Evolutionary conservation across 108 stramenopile species (phyloP).

Genomic region (Skeletonema tropicum): DNA sequence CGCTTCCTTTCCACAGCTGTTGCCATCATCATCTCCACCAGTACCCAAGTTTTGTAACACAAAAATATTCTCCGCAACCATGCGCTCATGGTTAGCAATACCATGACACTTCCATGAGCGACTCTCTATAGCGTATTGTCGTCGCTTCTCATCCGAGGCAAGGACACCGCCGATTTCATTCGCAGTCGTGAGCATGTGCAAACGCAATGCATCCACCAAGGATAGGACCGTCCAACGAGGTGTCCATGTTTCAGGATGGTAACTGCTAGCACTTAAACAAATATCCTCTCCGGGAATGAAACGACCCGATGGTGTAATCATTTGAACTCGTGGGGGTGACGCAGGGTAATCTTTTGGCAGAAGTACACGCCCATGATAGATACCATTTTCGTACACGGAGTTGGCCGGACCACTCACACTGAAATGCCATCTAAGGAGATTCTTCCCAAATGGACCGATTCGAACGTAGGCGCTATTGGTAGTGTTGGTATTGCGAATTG

Average conservation of each 20-base stretch:
- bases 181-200: constrained; percentile 83
- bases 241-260: constrained; percentile 92
- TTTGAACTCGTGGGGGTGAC: constrained; percentile 82
- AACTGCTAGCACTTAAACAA: constrained; percentile 84
- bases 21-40: neutral
- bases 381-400: constrained; percentile 71
- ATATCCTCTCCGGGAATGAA: constrained; percentile 74
- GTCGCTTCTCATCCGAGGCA: constrained; percentile 44
- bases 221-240: constrained; percentile 80
- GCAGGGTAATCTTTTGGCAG: constrained; percentile 87
- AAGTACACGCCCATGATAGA: constrained; percentile 87
- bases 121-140: constrained; percentile 56
- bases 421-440: constrained; percentile 90
- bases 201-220: constrained; percentile 69
- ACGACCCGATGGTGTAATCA: constrained; percentile 87
- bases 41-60: neutral
- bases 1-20: neutral
- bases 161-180: constrained; percentile 84
- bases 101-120: constrained; percentile 56
- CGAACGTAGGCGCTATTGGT: constrained; percentile 43
- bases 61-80: constrained; percentile 49
- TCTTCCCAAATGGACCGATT: constrained; percentile 76
- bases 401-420: constrained; percentile 71
- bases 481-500: constrained; percentile 12
- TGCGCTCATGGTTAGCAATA: constrained; percentile 46